Percentiles rank a stretch among this genome's conserved stretches.
These are phyloP conservation scores for Tylopilus balloui DNA, from an alignment of 768 basidiomycete genomes.

Conservation along the genomic window DNA sequence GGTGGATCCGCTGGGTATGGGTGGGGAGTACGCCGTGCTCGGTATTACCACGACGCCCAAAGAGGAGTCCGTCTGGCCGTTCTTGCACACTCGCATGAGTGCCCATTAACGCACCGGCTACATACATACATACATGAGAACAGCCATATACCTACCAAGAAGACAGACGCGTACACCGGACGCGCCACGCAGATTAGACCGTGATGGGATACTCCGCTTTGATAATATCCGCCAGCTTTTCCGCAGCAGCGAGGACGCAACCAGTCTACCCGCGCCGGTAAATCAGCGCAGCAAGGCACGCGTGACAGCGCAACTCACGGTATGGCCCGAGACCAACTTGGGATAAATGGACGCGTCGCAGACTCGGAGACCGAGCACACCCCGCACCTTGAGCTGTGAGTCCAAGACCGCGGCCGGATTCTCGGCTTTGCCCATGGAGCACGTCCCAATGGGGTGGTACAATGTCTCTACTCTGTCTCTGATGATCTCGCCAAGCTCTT, in stretches of 20 bases:
- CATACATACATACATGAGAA: not conserved
- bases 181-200: not conserved
- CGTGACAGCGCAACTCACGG: constrained; percentile 29
- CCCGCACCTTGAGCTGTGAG: constrained; percentile 40
- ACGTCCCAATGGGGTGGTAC: constrained; percentile 42
- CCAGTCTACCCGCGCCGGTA: constrained; percentile 19
- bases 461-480: constrained; percentile 36
- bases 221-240: constrained; percentile 33
- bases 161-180: not conserved
- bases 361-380: constrained; percentile 39
- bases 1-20: constrained; percentile 83
- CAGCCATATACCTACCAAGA: not conserved
- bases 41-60: constrained; percentile 39
- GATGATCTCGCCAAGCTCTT: constrained; percentile 34
- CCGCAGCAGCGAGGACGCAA: constrained; percentile 31
- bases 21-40: constrained; percentile 78
- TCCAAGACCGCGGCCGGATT: constrained; percentile 41
- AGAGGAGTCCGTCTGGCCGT: constrained; percentile 29
- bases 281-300: not conserved
- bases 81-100: constrained; percentile 11
- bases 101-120: not conserved
- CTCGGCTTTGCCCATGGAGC: constrained; percentile 37
- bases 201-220: constrained; percentile 21
- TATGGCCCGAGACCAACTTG: constrained; percentile 41
- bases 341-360: constrained; percentile 47